These are phyloP conservation scores for Monilinia aucupariae DNA, from an alignment of 2,329 filamentous ascomycete genomes.

Conservation along the genomic window DNA sequence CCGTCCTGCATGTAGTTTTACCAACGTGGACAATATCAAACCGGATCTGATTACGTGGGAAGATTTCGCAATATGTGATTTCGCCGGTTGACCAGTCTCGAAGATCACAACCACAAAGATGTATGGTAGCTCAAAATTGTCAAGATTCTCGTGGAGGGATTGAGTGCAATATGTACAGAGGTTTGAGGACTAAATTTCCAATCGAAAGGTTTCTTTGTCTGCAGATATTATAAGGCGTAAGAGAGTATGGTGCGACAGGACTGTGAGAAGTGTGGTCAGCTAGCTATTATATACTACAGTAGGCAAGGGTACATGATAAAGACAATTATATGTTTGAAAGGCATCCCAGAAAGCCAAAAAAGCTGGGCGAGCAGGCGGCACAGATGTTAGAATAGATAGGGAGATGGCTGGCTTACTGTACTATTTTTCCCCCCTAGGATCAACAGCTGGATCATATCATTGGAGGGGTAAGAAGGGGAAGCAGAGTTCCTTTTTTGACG, in stretches of 20 bases:
- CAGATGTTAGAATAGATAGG: constrained; percentile 9
- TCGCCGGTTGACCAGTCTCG: neutral
- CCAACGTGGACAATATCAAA: constrained; percentile 28
- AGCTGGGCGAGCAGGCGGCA: neutral
- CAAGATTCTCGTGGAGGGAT: neutral
- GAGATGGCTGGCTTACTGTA: constrained; percentile 1
- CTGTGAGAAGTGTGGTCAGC: constrained; percentile 21
- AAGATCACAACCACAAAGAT: neutral
- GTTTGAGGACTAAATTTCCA: constrained; percentile 15
- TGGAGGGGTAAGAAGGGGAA: neutral
- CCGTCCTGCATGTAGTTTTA: constrained; percentile 32
- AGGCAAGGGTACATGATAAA: neutral
- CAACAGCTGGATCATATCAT: neutral
- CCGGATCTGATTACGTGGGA: neutral
- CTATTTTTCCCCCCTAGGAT: constrained; percentile 5
- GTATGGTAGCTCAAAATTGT: neutral
- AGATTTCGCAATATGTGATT: neutral
- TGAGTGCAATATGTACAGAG: constrained; percentile 5
- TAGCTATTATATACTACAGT: neutral
- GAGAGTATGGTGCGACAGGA: constrained; percentile 24
- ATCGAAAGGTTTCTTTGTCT: constrained; percentile 26
- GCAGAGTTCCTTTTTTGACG: neutral
- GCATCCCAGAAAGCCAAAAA: neutral
- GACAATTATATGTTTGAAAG: neutral
- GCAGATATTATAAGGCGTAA: constrained; percentile 21